Base-by-base conservation (phyloP, 83 land plant species). In the Picea abies region DNA sequence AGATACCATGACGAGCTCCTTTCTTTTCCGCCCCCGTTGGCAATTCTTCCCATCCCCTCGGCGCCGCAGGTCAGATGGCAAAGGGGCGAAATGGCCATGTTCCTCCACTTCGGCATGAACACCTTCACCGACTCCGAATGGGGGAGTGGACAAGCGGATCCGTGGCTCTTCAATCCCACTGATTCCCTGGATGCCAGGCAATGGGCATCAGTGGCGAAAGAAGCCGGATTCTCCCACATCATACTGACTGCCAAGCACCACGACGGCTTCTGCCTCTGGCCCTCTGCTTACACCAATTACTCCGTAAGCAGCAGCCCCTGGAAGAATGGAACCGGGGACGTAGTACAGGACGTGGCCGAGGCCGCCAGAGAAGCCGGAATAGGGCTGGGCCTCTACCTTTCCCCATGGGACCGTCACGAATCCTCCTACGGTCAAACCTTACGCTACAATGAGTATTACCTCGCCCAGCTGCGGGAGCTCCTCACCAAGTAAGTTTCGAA, bases 261-360 rank as follows among this genome's bases (percentile, higher is more conserved):
- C 37, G 98, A 97, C 71, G 98, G 99, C 49, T 97, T 97, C 88
- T 97, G 98, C 91, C 88, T 95, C 63, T 97, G 99, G 99, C 97
- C 94, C 3, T 90, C 97, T n/a, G 82, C 84, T 19, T 92, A 90
- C 83, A 94, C 99, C 20, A 87, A 94, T 47, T 90, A 97, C 84
- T 94, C 97, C n/a, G 95, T 97, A 16, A 56, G 79, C 49, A 85
- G 92, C 65, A 87, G 90, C 60, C 69, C 82, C 1, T 97, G 99
- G 99, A 87, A 81, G 66, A 76, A 78, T 60, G 99, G 98, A 41
- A 56, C 4, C 1, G 99, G 99, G 0, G 99, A 97, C 80, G 94
- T 97, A 26, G 93, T 97, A 20, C 88, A 64, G 2, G 98, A 94
- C 61, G 80, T 95, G 20, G 93, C 94, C 2, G 83, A 70, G 61